Evolutionary conservation across 352 stramenopile genomes (phyloP).

Genomic region (Pythium rhizo-oryzae): DNA sequence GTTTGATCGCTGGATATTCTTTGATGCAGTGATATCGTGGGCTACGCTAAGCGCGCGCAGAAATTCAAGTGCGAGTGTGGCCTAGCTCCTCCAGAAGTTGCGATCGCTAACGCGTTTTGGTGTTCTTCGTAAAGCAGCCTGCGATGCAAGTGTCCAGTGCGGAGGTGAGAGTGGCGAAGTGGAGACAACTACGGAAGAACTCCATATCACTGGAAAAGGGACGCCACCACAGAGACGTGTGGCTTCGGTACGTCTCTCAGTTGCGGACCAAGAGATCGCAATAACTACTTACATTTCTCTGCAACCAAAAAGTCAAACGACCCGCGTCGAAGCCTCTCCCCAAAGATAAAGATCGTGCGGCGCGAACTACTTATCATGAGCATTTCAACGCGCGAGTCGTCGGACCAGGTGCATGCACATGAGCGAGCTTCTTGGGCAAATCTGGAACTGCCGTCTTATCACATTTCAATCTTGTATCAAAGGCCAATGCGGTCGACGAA

Average conservation of each 20-base stretch:
- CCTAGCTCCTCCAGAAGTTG: no score
- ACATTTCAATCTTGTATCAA: background rate
- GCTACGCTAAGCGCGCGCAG: constrained; percentile 1
- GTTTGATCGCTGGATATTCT: no score
- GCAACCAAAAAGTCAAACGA: background rate
- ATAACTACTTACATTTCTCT: background rate
- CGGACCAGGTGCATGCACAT: background rate
- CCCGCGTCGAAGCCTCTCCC: constrained; percentile 25
- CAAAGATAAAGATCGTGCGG: constrained; percentile 26
- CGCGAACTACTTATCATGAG: constrained; percentile 23
- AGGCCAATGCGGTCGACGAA: background rate
- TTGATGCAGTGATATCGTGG: constrained; percentile 6
- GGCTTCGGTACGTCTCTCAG: constrained; percentile 2
- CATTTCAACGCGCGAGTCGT: background rate
- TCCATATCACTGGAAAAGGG: background rate
- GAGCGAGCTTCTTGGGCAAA: background rate
- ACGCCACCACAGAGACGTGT: constrained; percentile 2
- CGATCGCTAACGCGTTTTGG: no score
- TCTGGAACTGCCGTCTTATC: no score
- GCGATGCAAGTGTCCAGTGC: constrained; percentile 17
- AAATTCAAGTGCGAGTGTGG: background rate
- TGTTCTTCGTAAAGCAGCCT: background rate
- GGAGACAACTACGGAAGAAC: background rate
- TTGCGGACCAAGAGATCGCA: background rate
- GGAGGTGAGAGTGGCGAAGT: constrained; percentile 5